These are phyloP conservation scores for Termitomyces sp. DNA, from an alignment of 768 basidiomycete species.

Conservation along the genomic window DNA sequence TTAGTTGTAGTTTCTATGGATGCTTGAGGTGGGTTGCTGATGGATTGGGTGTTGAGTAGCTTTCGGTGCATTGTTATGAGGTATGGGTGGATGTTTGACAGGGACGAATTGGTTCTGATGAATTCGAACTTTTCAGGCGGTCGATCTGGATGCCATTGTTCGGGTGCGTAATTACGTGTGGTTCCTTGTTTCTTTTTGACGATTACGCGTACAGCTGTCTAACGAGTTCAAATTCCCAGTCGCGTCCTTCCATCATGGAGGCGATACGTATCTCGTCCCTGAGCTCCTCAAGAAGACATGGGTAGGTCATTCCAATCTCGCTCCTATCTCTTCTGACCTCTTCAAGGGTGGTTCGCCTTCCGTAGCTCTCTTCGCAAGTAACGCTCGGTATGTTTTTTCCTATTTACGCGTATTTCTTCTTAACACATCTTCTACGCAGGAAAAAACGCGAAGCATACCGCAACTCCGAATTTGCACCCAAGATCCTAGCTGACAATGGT, in stretches of 20 bases:
- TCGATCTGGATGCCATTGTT: constrained; percentile 67
- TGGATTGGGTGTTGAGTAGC: constrained; percentile 15
- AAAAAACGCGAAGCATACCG: constrained; percentile 59
- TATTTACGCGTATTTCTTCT: not conserved
- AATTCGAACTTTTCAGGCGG: constrained; percentile 38
- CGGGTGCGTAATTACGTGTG: too few relatives aligned
- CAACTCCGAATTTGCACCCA: constrained; percentile 71
- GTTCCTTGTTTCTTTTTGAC: not conserved
- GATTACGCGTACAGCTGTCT: constrained; percentile 43
- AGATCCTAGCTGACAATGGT: constrained; percentile 63
- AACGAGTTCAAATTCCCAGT: constrained; percentile 82
- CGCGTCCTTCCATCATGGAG: constrained; percentile 77
- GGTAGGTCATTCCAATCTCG: constrained; percentile 30
- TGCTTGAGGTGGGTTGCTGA: not conserved
- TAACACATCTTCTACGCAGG: constrained; percentile 16
- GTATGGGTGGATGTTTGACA: constrained; percentile 14
- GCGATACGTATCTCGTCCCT: constrained; percentile 81
- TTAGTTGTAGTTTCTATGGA: not conserved
- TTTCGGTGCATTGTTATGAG: constrained; percentile 46
- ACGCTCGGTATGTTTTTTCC: constrained; percentile 37
- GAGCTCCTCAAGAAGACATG: constrained; percentile 70
- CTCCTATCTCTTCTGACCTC: constrained; percentile 1
- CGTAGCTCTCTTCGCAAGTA: constrained; percentile 71
- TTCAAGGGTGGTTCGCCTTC: constrained; percentile 53
- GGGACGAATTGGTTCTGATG: not conserved